Evolutionary conservation across 148 eudicot genomes (phyloP).

Genomic region (Chenopodium berlandieri): DNA sequence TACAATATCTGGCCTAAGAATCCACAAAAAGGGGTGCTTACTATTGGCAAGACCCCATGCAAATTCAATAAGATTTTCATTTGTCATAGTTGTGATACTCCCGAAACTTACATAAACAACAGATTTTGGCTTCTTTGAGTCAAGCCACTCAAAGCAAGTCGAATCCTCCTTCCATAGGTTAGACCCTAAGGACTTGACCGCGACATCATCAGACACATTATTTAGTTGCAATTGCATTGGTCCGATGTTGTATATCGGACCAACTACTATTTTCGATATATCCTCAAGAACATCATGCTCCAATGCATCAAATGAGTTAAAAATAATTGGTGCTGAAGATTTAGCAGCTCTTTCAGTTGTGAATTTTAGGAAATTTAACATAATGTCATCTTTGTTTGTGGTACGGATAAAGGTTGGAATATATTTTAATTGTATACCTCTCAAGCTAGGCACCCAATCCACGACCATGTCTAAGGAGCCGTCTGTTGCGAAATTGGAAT

Average conservation of each 20-base stretch:
- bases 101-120: conserved; percentile 37
- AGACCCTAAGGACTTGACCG: conserved; percentile 22
- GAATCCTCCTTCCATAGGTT: conserved; percentile 40
- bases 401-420: conserved; percentile 34
- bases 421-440: conserved; percentile 30
- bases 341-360: background rate
- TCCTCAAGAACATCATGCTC: conserved; percentile 31
- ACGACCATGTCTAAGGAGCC: conserved; percentile 26
- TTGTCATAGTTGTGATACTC: conserved; percentile 37
- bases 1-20: conserved; percentile 32
- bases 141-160: conserved; percentile 33
- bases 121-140: conserved; percentile 28
- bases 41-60: conserved; percentile 43
- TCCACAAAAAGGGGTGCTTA: conserved; percentile 36
- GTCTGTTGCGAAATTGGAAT: conserved; percentile 19
- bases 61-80: conserved; percentile 34
- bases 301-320: conserved; percentile 31
- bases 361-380: conserved; percentile 26
- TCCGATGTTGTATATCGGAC: conserved; percentile 30
- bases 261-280: conserved; percentile 8
- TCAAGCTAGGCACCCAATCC: conserved; percentile 28
- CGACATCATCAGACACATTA: background rate
- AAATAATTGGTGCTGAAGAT: conserved; percentile 25
- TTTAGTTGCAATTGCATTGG: conserved; percentile 25
- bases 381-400: conserved; percentile 30